These are phyloP conservation scores for Plenodomus tracheiphilus DNA, from an alignment of 2,329 filamentous ascomycete species.

Conservation along the genomic window DNA sequence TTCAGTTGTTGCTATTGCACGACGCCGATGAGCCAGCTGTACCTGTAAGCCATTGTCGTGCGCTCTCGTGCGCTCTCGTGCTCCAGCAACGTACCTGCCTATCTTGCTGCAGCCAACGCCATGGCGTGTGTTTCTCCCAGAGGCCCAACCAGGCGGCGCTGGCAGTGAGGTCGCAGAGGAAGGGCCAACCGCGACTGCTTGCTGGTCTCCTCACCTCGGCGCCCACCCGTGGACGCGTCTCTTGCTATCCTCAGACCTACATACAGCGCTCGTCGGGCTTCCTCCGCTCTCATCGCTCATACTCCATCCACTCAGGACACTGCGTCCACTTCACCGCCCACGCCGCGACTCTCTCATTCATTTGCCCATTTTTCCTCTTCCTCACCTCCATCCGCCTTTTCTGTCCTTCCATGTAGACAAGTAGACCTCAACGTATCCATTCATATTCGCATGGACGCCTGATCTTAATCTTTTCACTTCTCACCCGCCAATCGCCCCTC, in stretches of 20 bases:
- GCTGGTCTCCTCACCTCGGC: conserved; percentile 9
- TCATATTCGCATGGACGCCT: conserved; percentile 10
- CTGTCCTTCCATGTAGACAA: too few species aligned
- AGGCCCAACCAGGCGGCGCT: conserved; percentile 8
- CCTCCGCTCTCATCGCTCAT: conserved; percentile 26
- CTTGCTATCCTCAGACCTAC: conserved; percentile 17
- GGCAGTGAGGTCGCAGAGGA: conserved; percentile 20
- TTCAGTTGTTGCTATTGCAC: too few species aligned
- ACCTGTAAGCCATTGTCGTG: too few species aligned
- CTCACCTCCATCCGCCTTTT: conserved; percentile 11
- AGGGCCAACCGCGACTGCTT: conserved; percentile 28
- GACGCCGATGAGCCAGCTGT: too few species aligned
- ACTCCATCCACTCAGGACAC: conserved; percentile 12
- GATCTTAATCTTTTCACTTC: background rate
- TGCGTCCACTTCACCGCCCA: conserved; percentile 6
- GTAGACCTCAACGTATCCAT: conserved; percentile 7
- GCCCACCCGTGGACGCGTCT: conserved; percentile 15
- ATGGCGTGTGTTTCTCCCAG: conserved; percentile 3
- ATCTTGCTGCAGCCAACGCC: background rate
- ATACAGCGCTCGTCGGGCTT: conserved; percentile 20
- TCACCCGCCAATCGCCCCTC: too few species aligned
- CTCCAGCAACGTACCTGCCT: conserved; percentile 7
- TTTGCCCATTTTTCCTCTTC: conserved; percentile 19
- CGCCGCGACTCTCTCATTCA: conserved; percentile 26
- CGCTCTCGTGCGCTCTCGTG: too few species aligned